Evolutionary conservation across 169 alveolate genomes (phyloP), one percentile per base, ranked within the genome.

Genomic region (Amoebophrya sp.): DNA sequence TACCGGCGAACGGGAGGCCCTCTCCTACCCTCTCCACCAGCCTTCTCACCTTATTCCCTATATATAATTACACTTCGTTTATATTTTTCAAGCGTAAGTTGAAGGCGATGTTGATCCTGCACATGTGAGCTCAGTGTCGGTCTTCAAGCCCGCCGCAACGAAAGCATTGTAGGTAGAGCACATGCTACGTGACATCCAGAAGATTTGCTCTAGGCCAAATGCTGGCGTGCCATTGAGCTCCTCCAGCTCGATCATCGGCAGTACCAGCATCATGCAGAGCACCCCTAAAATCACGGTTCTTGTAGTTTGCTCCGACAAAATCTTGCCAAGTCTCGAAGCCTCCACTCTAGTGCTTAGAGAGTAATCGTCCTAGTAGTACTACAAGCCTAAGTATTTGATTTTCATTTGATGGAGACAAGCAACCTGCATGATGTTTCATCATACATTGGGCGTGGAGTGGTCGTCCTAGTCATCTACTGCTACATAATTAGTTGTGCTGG

Each of bases 261-360:
- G 91, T 6, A 95, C 94, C 93, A 95, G 91, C 89, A 96, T 93
- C 94, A 96, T 93, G 29, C 91, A 77, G 6, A 96, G 94, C 26
- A 96, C 95, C 41, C 96, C 96, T 36, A 96, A 94, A 41, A 96
- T 96, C 34, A 96, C 97, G 89, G 95, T 93, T 78, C 97, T 93
- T 12, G 96, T 95, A n/a, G 95, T 94, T 40, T 95, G 94, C 91
- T 96, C 98, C 23, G 96, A 92, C 33, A 95, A 93, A 0, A 93
- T 95, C 92, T 96, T 96, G 65, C 98, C 97, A 0, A 96, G 91
- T 24, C 95, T 34, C 89, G 94, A 90, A 3, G 97, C 96, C 90
- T 96, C 96, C 94, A 95, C 93, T 47, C 93, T 94, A 65, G 94
- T n/a, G n/a, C n/a, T n/a, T n/a, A n/a, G n/a, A n/a, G n/a, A n/a